Evolutionary conservation across 1,284 basidiomycete species (phyloP).

Genomic region (Cystobasidium pallidum): DNA sequence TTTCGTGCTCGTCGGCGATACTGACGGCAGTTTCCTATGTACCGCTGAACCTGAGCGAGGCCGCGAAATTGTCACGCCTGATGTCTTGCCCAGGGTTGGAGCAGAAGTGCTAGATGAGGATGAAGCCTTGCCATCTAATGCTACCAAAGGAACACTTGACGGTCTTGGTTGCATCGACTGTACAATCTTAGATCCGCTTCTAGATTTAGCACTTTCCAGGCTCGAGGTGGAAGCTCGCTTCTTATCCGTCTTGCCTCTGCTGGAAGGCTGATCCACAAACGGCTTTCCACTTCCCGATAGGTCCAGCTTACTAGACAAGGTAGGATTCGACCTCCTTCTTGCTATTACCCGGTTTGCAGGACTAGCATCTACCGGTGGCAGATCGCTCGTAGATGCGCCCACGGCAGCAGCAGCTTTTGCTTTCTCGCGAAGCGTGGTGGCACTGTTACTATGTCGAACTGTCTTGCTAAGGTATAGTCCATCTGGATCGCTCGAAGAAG

Average conservation of each 20-base stretch:
- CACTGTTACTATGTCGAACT: slow-evolving; percentile 29
- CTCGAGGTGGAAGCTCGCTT: slow-evolving; percentile 3
- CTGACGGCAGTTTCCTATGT: slow-evolving; percentile 16
- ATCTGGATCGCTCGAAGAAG: slow-evolving; percentile 7
- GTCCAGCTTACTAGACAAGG: not conserved
- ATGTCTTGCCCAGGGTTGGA: not conserved
- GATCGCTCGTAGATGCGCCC: not conserved
- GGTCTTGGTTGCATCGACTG: slow-evolving; percentile 26
- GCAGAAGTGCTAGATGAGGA: not conserved
- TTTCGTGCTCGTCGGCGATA: slow-evolving; percentile 21
- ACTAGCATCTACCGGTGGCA: slow-evolving; percentile 10
- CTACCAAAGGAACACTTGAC: not conserved
- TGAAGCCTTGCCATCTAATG: slow-evolving; percentile 23
- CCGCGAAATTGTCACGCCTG: slow-evolving; percentile 1
- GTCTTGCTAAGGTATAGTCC: slow-evolving; percentile 21
- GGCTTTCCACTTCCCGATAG: not conserved
- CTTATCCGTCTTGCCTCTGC: not conserved
- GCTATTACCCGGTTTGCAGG: slow-evolving; percentile 17
- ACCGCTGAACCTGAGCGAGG: slow-evolving; percentile 20
- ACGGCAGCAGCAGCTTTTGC: slow-evolving; percentile 23
- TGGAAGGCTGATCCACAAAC: not conserved
- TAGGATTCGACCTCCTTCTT: slow-evolving; percentile 22
- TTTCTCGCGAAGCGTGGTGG: slow-evolving; percentile 20
- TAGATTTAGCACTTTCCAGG: not conserved
- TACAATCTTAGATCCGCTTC: not conserved